phyloP scores from a whole-genome alignment of 1,284 basidiomycete genomes.

The Ustilago curta region DNA sequence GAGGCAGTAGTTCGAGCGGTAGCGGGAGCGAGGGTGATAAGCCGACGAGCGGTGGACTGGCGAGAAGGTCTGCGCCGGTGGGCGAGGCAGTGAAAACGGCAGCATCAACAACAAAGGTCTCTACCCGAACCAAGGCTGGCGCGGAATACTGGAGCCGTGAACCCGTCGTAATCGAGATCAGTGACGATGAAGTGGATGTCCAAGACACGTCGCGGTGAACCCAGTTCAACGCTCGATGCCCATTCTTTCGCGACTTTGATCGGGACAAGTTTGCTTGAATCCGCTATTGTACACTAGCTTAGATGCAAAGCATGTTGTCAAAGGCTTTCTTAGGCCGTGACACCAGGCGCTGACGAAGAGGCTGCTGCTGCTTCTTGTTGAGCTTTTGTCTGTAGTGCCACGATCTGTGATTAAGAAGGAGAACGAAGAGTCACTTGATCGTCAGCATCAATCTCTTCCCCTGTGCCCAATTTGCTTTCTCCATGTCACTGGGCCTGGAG shows the following conservation, averaged over 20 bases:
- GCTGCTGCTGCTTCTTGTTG: constrained; percentile 41
- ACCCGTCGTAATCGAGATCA: constrained; percentile 9
- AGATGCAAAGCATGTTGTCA: neutral
- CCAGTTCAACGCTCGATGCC: too few relatives aligned
- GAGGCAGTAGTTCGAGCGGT: neutral
- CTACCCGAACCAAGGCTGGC: neutral
- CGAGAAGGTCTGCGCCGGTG: neutral
- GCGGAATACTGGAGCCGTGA: neutral
- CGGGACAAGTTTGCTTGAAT: neutral
- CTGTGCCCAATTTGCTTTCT: neutral
- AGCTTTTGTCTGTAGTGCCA: constrained; percentile 51
- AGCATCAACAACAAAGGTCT: neutral
- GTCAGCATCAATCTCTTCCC: constrained; percentile 1
- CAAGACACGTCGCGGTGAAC: constrained; percentile 22
- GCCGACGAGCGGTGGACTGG: too few relatives aligned
- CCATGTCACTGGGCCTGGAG: neutral
- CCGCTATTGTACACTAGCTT: constrained; percentile 26
- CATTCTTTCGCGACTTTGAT: neutral
- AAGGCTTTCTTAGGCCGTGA: constrained; percentile 11
- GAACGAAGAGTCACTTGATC: neutral
- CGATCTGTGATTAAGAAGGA: constrained; percentile 29
- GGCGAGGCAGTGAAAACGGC: neutral
- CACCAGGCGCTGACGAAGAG: constrained; percentile 2
- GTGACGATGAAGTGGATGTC: constrained; percentile 31
- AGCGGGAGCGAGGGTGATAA: neutral